Evolutionary conservation across 768 basidiomycete species (phyloP).

Genomic region (Myochromella boudieri): DNA sequence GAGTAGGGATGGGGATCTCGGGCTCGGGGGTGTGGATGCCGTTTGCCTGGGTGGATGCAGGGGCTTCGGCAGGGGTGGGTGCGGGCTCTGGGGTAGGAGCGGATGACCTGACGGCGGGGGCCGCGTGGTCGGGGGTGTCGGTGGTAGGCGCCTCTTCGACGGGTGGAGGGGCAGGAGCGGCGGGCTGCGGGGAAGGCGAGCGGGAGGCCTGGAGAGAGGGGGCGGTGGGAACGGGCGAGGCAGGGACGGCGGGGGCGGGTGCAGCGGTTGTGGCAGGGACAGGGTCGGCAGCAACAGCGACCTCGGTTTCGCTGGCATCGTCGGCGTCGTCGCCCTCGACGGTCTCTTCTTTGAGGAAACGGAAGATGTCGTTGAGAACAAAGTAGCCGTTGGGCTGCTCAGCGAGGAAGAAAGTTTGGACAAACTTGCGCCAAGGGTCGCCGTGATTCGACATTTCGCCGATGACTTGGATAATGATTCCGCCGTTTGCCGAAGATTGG

Average conservation of each 20-base stretch:
- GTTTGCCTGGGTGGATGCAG: constrained; percentile 30
- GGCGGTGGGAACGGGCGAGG: constrained; percentile 33
- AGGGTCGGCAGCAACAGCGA: neutral
- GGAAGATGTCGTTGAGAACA: constrained; percentile 99
- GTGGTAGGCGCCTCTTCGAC: constrained; percentile 43
- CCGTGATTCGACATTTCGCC: constrained; percentile 97
- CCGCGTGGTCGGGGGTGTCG: constrained; percentile 38
- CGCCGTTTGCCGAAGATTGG: constrained; percentile 90
- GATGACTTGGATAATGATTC: constrained; percentile 98
- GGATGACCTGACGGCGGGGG: constrained; percentile 28
- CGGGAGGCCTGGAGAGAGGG: constrained; percentile 36
- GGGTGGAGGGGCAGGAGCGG: constrained; percentile 27
- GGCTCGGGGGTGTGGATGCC: constrained; percentile 33
- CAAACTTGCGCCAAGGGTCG: constrained; percentile 96
- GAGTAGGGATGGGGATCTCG: neutral
- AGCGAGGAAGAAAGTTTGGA: constrained; percentile 99
- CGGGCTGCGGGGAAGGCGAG: constrained; percentile 29
- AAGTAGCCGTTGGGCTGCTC: constrained; percentile 99
- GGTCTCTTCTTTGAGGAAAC: constrained; percentile 95
- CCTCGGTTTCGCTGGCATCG: constrained; percentile 35
- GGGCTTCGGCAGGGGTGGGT: constrained; percentile 21
- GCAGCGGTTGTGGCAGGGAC: constrained; percentile 6
- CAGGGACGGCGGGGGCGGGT: constrained; percentile 27
- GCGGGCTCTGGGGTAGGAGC: constrained; percentile 34
- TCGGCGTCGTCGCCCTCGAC: constrained; percentile 74